A percentile compares a stretch with the other conserved stretches of the same genome.
These are phyloP conservation scores for Eremochloa ophiuroides DNA, from an alignment of 176 grass and related monocot species.

Conservation along the genomic window DNA sequence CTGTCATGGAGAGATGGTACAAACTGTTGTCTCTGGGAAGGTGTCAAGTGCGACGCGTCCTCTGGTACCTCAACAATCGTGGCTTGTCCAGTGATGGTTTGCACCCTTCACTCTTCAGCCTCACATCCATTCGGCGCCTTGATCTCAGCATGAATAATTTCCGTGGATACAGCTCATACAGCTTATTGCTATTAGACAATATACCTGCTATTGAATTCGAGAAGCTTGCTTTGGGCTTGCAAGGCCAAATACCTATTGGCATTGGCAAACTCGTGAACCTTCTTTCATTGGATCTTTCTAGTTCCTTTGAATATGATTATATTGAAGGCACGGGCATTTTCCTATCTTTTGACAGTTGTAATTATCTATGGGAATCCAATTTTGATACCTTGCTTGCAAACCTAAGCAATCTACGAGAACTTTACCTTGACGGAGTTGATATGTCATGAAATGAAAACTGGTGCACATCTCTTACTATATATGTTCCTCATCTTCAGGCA, in stretches of 20 bases:
- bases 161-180: accelerated
- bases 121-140: neutral
- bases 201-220: too few relatives aligned
- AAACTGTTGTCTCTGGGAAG: constrained; percentile 12
- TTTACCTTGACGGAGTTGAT: neutral
- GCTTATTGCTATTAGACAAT: too few relatives aligned
- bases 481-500: neutral
- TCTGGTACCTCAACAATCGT: neutral
- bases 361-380: neutral
- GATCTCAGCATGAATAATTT: constrained; percentile 18
- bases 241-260: too few relatives aligned
- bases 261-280: too few relatives aligned
- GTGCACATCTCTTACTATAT: neutral
- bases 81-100: neutral
- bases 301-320: too few relatives aligned
- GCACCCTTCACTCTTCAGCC: neutral
- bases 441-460: neutral
- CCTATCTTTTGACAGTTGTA: too few relatives aligned
- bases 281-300: too few relatives aligned
- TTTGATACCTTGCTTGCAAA: neutral
- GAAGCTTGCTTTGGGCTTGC: too few relatives aligned
- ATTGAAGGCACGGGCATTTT: too few relatives aligned
- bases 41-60: neutral
- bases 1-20: neutral
- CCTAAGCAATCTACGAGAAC: neutral